A percentile compares a stretch with the other conserved stretches of the same genome.
Conservation (phyloP, 1,284 basidiomycete genomes). For the Coriolopsis trogii region DNA sequence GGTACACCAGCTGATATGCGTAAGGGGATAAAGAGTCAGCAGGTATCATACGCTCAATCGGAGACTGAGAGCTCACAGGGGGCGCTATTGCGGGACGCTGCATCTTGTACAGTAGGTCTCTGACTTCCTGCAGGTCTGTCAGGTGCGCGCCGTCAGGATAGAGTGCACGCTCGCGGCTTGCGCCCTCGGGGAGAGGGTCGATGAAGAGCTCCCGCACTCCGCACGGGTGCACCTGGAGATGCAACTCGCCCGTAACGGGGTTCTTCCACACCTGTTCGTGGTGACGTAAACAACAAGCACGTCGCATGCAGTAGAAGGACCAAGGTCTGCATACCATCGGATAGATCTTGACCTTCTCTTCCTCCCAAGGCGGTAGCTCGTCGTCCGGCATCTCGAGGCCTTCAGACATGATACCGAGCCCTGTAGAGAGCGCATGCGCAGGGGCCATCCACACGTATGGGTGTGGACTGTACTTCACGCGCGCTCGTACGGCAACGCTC, state of each 20-base stretch:
- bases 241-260: conserved; percentile 72
- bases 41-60: conserved; percentile 5
- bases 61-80: conserved; percentile 38
- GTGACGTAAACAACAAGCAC: neutral
- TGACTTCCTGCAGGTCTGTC: conserved; percentile 68
- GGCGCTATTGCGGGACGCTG: conserved; percentile 83
- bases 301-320: neutral
- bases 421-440: conserved; percentile 71
- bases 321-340: conserved; percentile 58
- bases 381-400: conserved; percentile 66
- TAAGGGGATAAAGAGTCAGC: neutral
- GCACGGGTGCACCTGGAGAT: conserved; percentile 80
- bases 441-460: conserved; percentile 88
- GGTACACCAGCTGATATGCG: conserved; percentile 68
- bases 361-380: conserved; percentile 76
- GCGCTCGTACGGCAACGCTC: conserved; percentile 80
- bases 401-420: conserved; percentile 79
- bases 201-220: conserved; percentile 59
- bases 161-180: conserved; percentile 54
- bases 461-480: conserved; percentile 74
- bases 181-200: conserved; percentile 60
- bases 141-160: conserved; percentile 79
- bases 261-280: conserved; percentile 77
- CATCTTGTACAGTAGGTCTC: conserved; percentile 77
- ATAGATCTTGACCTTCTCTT: conserved; percentile 68